Evolutionary conservation across 148 eudicot genomes (phyloP).

Genomic region (Rhododendron griersonianum): DNA sequence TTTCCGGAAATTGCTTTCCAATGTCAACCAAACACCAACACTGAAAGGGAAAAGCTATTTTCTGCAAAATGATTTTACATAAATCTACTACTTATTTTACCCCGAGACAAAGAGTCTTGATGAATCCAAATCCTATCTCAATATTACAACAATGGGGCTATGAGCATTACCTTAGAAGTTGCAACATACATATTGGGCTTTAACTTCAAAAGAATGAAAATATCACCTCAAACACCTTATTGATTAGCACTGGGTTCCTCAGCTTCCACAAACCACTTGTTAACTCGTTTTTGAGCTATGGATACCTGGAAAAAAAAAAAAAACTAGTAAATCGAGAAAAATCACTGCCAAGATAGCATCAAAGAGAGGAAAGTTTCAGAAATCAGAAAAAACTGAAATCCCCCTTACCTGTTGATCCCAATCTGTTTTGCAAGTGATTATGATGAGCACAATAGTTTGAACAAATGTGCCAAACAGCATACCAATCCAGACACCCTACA

Average conservation of each 20-base stretch:
- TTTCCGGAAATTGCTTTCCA: constrained; percentile 3
- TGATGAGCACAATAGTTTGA: constrained; percentile 32
- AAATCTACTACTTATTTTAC: background rate
- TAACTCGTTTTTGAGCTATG: constrained; percentile 24
- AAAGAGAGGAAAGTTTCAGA: background rate
- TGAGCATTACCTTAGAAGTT: background rate
- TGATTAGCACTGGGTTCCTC: constrained; percentile 6
- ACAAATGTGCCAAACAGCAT: constrained; percentile 41
- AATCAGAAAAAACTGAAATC: background rate
- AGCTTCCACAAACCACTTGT: constrained; percentile 28
- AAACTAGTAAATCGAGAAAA: background rate
- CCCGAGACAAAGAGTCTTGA: background rate
- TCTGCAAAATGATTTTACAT: background rate
- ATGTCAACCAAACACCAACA: background rate
- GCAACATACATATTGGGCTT: background rate
- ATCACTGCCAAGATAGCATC: background rate
- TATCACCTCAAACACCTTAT: background rate
- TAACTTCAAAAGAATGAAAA: background rate
- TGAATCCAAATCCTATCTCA: background rate
- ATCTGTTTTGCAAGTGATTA: constrained; percentile 41
- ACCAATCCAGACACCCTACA: constrained; percentile 52
- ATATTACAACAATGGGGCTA: background rate
- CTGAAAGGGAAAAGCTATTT: background rate
- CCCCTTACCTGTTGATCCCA: constrained; percentile 43
- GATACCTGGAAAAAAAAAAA: constrained; percentile 18